Evolutionary conservation across 352 stramenopile genomes (phyloP), one percentile per base, ranked within the genome.

Genomic region (Phytophthora pseudosyringae): DNA sequence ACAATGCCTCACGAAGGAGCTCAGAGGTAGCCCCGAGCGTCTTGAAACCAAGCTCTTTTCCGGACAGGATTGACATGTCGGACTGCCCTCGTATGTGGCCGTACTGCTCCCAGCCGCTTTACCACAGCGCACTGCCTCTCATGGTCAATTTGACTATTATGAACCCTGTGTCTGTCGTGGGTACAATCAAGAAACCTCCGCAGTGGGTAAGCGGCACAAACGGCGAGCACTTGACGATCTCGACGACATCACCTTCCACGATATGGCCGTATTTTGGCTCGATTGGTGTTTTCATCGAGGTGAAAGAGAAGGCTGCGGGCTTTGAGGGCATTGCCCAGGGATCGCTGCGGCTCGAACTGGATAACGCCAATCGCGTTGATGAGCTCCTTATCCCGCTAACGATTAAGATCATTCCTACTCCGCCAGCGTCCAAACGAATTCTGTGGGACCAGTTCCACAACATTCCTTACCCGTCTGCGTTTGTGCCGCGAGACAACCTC

Each of bases 391-490:
- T 91, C 16, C 78, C 73, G 0, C 53, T 92, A 44, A 63, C 49
- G 5, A 71, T 92, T 18, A 72, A 69, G 8, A 59, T 93, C 7
- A 61, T 90, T 16, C 80, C 76, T 10, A 83, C 74, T 15, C 83
- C 83, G 5, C 66, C 61, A 15, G 61, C 76, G 11, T 53, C 67
- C 2, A 85, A 80, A 35, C 73, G 79, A 6, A 81, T 97, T 31
- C 63, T 97, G 1, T 97, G 90, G 89, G 89, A 97, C 53, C 86
- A 95, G 60, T 95, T 94, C 61, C 88, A 94, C 45, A 97, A 92
- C 54, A 83, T 97, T 45, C 77, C 84, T 12, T 97, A 97, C 48
- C 90, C 90, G 6, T 91, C 89, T 0, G 83, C 77, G 6, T 97
- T 92, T 58, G 71, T 93, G 1, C 87, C 88, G 9, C 72, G 82